Evolutionary conservation across 805 yeast genomes (phyloP).

Genomic region (Citeromyces matritensis): DNA sequence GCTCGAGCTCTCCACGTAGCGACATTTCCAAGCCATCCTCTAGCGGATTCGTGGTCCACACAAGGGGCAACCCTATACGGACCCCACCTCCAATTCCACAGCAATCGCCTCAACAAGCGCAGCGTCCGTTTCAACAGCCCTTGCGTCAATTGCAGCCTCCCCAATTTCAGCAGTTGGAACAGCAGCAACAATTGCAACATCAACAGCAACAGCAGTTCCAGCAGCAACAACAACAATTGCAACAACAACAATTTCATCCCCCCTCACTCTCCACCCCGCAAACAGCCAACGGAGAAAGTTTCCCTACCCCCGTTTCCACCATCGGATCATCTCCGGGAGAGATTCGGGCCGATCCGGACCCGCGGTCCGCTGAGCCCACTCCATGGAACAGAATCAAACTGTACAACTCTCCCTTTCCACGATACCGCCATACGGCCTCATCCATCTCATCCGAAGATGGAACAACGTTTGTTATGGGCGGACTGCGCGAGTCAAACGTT

Average conservation of each 20-base stretch:
- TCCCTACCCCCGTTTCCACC: neutral
- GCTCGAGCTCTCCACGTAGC: too few species aligned
- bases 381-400: slow-evolving; percentile 62
- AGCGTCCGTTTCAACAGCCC: slow-evolving; percentile 1
- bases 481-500: slow-evolving; percentile 81
- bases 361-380: slow-evolving; percentile 12
- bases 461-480: slow-evolving; percentile 86
- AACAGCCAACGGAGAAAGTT: neutral
- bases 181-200: neutral
- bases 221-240: neutral
- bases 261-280: neutral
- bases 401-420: slow-evolving; percentile 76
- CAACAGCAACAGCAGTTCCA: slow-evolving; percentile 1
- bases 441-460: slow-evolving; percentile 62
- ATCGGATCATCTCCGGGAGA: neutral
- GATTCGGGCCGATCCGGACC: neutral
- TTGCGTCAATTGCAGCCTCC: neutral
- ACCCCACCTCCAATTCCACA: too few species aligned
- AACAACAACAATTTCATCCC: neutral
- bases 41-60: too few species aligned
- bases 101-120: too few species aligned
- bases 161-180: neutral
- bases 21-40: too few species aligned
- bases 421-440: slow-evolving; percentile 86
- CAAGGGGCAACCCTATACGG: too few species aligned